Base-by-base conservation (phyloP, 2,329 filamentous ascomycete species). In the Fusarium bactridioides region DNA sequence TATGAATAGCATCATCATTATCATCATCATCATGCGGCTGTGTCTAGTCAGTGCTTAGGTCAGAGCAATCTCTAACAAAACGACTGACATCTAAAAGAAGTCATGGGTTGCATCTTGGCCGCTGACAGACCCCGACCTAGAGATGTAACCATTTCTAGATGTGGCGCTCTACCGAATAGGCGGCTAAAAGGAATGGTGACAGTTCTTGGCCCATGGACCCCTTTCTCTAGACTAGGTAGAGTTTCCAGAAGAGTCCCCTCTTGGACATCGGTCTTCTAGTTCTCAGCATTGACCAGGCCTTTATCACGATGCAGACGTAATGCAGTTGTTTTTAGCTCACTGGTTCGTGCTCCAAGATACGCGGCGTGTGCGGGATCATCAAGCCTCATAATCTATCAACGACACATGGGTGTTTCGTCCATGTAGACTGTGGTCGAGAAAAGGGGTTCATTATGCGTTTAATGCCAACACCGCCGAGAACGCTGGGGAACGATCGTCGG, bases 401-500 rank as follows among this genome's bases (percentile, higher is more conserved):
- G 48, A 73, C 65, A 56, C 37, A 57, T 67, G 61, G 38, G 48
- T 60, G 69, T 67, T 73, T 76, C 72, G 64, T 67, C 21, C 33
- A 58, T 40, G 40, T 18, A 44, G 25, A 29, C 33, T 64, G 60
- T 64, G 47, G 40, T 51, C 15, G 31, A 58, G 66, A 67, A 77
- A 76, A 67, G 65, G 73, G 75, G 75, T 67, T 66, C 62, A 53
- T 64, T 61, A 55, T 64, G 61, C 48, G 47, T 58, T 64, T 69
- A 45, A 40, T 61, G 61, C 58, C 10, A 64, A 68, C 47, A 33
- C 45, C 54, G 48, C 48, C 54, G 63, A 63, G 50, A 48, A 43
- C 41, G 54, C 41, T 57, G 41, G 23, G 43, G 60, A 60, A 67
- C 55, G 70, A 71, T 73, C 64, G 53, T 67, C 75, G 57, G 62